Evolutionary conservation across 495 filamentous ascomycete genomes (phyloP).

Genomic region (Podospora sp.): DNA sequence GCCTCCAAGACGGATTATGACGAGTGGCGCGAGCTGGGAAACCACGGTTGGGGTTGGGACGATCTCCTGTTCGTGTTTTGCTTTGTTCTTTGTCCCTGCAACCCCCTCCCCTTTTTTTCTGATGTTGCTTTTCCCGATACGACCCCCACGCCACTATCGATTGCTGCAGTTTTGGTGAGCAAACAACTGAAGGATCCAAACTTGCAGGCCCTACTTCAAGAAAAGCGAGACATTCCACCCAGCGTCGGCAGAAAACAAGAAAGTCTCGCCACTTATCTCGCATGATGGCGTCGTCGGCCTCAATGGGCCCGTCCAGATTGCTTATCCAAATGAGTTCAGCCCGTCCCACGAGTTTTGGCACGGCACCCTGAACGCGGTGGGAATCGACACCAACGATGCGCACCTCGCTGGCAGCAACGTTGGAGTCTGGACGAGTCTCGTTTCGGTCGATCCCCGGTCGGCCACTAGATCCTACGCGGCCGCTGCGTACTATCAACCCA

Average conservation of each 20-base stretch:
- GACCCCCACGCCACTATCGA: neutral
- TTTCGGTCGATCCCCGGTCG: constrained; percentile 40
- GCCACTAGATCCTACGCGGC: constrained; percentile 53
- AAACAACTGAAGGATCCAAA: constrained; percentile 1
- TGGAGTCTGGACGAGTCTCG: constrained; percentile 50
- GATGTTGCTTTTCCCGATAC: neutral
- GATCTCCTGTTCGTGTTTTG: constrained; percentile 43
- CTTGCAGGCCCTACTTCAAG: constrained; percentile 49
- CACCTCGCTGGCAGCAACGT: constrained; percentile 47
- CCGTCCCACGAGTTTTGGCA: constrained; percentile 53
- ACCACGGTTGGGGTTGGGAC: constrained; percentile 61
- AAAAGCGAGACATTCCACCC: constrained; percentile 52
- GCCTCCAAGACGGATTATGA: constrained; percentile 59
- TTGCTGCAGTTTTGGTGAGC: neutral
- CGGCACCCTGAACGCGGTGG: constrained; percentile 44
- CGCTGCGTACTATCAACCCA: constrained; percentile 42
- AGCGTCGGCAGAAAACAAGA: constrained; percentile 39
- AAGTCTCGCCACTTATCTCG: constrained; percentile 34
- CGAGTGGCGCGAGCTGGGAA: constrained; percentile 59
- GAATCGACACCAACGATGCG: constrained; percentile 42
- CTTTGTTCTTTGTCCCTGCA: neutral
- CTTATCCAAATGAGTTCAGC: constrained; percentile 47
- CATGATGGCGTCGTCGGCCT: constrained; percentile 39
- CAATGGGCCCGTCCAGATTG: constrained; percentile 48
- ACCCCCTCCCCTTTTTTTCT: neutral